These are phyloP conservation scores for Tardiomyces digboiensis DNA, from an alignment of 1,139 yeast genomes.

Conservation along the genomic window DNA sequence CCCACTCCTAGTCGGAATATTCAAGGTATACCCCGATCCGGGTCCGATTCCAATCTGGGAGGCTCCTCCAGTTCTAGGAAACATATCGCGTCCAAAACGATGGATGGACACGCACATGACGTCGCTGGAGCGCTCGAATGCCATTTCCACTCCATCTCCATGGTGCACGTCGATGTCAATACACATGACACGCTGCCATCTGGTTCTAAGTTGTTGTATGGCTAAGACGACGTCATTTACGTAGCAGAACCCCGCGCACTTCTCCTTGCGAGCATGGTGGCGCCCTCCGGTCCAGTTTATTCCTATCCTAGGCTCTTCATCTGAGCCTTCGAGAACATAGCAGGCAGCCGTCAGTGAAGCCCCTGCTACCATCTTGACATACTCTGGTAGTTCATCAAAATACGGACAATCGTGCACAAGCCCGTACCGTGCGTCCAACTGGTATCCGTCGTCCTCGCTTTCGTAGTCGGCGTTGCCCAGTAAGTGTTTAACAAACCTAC, in stretches of 20 bases:
- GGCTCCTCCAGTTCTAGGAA: constrained; percentile 57
- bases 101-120: constrained; percentile 60
- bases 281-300: constrained; percentile 79
- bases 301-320: constrained; percentile 27
- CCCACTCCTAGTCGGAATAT: constrained; percentile 53
- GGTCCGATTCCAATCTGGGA: constrained; percentile 30
- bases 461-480: constrained; percentile 14
- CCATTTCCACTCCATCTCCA: constrained; percentile 71
- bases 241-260: constrained; percentile 69
- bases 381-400: constrained; percentile 44
- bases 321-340: constrained; percentile 15
- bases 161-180: constrained; percentile 70
- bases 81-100: constrained; percentile 55
- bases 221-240: constrained; percentile 57
- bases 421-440: constrained; percentile 19
- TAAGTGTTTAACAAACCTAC: constrained; percentile 30
- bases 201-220: constrained; percentile 38
- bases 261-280: constrained; percentile 51
- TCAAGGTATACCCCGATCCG: constrained; percentile 33
- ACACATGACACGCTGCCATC: constrained; percentile 44
- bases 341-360: constrained; percentile 47
- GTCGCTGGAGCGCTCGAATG: constrained; percentile 46
- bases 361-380: constrained; percentile 44
- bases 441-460: constrained; percentile 13
- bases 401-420: constrained; percentile 55